Conservation (phyloP, 176 grass and related monocot species). For the Juncus effusus region DNA sequence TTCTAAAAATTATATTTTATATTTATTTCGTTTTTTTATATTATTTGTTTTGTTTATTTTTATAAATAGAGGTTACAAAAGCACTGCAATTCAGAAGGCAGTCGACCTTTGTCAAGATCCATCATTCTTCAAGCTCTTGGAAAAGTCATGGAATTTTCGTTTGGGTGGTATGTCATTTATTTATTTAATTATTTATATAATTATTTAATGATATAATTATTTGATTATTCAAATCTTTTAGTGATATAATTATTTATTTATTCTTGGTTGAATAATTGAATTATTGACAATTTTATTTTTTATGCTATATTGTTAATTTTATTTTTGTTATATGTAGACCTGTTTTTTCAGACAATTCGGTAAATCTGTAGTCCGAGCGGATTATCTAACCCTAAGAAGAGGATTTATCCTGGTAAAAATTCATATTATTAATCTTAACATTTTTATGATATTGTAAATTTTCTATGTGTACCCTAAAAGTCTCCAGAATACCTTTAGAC, state of each 20-base stretch:
- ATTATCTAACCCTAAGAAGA: conserved; percentile 87
- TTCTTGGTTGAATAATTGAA: neutral
- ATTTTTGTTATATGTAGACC: conserved; percentile 45
- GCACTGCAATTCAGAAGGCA: conserved; percentile 86
- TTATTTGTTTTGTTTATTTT: conserved; percentile 10
- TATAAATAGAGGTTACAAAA: conserved; percentile 70
- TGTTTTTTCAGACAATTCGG: conserved; percentile 93
- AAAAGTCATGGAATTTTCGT: conserved; percentile 62
- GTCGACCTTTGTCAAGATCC: conserved; percentile 70
- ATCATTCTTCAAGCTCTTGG: conserved; percentile 54
- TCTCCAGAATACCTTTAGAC: no score
- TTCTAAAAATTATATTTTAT: conserved; percentile 11
- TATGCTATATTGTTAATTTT: conserved; percentile 14
- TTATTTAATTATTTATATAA: neutral
- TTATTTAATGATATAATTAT: no score
- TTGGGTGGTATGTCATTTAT: conserved; percentile 64
- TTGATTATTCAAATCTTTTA: no score
- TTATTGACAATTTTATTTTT: neutral
- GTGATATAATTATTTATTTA: no score
- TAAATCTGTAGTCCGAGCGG: conserved; percentile 85
- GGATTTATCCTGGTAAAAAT: conserved; percentile 83
- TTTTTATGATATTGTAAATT: no score
- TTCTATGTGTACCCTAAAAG: no score
- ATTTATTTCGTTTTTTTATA: conserved; percentile 29
- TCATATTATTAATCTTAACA: no score